Base-by-base conservation (phyloP, 352 stramenopile genomes). In the Pythium oligandrum region DNA sequence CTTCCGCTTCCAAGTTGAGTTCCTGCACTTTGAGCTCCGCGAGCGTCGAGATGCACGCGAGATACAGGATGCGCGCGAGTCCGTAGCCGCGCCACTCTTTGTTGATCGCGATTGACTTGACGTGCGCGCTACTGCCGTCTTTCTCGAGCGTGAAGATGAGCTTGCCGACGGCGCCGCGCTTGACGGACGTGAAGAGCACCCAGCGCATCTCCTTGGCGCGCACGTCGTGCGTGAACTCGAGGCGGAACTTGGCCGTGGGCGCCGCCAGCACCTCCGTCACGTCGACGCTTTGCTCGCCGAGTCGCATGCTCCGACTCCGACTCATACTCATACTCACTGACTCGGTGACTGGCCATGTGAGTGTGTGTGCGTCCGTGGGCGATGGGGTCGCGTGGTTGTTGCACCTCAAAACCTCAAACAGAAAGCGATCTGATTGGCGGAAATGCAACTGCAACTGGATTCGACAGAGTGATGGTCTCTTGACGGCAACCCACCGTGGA, bases 111-210 rank as follows among this genome's bases (percentile, higher is more conserved):
- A 93, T 71, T 9, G 78, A 86, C 72, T 93, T 93, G 67, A 91
- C 55, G 66, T 90, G 79, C 33, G 83, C 80, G 6, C 64, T 68
- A 4, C 57, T 42, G 48, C 73, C 67, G 38, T 78, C 73, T 26
- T 73, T 71, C 51, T 88, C 75, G 26, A 93, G 49, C 31, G 81
- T 91, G 59, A 93, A 93, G 40, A 93, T 77, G 59, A 93, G 64
- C 40, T 93, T 93, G 47, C 80, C 83, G 34, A 91, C 66, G 38
- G 68, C 70, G 35, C 83, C 83, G 53, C 83, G 83, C 38, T 72
- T 66, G 32, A 60, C 59, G 35, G 64, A 83, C 72, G 74, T 73
- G 59, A 93, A 93, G 42, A 93, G 72, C 58, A 90, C 82, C 82
- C 82, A 93, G 55, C 82, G 81, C 61, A 93, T 64, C 63, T 93